A percentile compares a stretch with the other conserved stretches of the same genome.
Conservation (phyloP, 2,329 filamentous ascomycete species). For the Nemania abortiva region DNA sequence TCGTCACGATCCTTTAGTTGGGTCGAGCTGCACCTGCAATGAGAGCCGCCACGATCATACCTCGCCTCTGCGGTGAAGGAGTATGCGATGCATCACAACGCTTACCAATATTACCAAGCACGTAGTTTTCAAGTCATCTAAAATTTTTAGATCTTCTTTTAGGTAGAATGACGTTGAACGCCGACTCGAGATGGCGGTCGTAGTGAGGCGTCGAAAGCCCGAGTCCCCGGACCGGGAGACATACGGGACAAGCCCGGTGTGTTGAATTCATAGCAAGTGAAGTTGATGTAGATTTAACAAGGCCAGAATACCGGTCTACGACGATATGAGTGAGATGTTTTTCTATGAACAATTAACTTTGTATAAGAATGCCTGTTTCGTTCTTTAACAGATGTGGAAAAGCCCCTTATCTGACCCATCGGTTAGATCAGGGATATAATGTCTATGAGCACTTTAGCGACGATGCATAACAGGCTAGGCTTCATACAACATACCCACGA, state of each 20-base stretch:
- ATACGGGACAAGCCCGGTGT: not conserved
- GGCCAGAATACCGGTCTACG: not conserved
- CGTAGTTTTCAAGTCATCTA: not conserved
- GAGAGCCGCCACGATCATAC: not conserved
- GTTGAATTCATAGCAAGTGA: not conserved
- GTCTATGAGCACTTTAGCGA: no score
- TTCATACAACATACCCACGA: no score
- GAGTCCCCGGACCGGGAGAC: not conserved
- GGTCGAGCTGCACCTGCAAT: not conserved
- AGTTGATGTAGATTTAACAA: not conserved
- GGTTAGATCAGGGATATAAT: no score
- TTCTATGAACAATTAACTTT: no score
- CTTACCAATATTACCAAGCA: slow-evolving; percentile 1
- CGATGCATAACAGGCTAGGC: no score
- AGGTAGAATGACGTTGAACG: not conserved
- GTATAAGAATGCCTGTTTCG: no score
- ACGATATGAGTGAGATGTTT: not conserved
- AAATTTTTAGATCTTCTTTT: not conserved
- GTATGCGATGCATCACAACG: not conserved
- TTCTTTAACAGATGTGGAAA: no score
- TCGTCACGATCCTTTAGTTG: not conserved
- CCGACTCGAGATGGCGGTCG: not conserved
- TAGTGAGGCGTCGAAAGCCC: not conserved
- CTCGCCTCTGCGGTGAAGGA: not conserved
- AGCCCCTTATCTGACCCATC: no score